These are phyloP conservation scores for Colletotrichum tabaci DNA, from an alignment of 2,329 filamentous ascomycete species.

Conservation along the genomic window DNA sequence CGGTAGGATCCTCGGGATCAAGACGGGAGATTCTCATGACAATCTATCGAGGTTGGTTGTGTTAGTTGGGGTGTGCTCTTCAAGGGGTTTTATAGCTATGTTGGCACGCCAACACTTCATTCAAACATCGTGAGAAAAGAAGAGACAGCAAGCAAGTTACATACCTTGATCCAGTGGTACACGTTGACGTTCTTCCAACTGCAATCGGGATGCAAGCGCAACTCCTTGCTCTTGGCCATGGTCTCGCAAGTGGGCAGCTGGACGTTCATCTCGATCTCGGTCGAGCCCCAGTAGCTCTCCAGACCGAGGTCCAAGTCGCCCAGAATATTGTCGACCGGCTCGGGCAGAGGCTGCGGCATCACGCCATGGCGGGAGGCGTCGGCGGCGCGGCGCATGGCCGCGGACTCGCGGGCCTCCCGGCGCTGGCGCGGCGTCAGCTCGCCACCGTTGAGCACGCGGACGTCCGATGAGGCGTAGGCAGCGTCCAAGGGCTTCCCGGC, in stretches of 20 bases:
- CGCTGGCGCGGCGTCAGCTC: conserved; percentile 73
- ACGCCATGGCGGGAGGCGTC: conserved; percentile 63
- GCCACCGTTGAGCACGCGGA: conserved; percentile 84
- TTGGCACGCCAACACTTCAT: no score
- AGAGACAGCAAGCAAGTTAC: conserved; percentile 43
- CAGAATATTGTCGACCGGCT: conserved; percentile 78
- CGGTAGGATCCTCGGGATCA: conserved; percentile 81
- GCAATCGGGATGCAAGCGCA: conserved; percentile 87
- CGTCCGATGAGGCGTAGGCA: conserved; percentile 81
- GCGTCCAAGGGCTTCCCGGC: conserved; percentile 83
- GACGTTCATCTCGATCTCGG: conserved; percentile 95
- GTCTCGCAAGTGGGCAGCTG: conserved; percentile 91
- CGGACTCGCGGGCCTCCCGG: conserved; percentile 62
- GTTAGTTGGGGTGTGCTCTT: conserved; percentile 35
- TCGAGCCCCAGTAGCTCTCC: conserved; percentile 85
- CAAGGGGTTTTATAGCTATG: no score
- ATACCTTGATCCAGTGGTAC: conserved; percentile 95
- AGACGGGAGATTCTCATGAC: conserved; percentile 92
- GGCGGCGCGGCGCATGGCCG: conserved; percentile 66
- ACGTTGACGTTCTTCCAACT: conserved; percentile 96
- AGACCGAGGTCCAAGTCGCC: conserved; percentile 81
- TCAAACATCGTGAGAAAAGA: no score
- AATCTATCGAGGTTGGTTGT: conserved; percentile 67
- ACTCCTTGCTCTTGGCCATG: conserved; percentile 80
- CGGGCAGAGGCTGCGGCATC: conserved; percentile 61